Evolutionary conservation across 2,329 filamentous ascomycete genomes (phyloP), one percentile per base, ranked within the genome.

Genomic region (Pseudopithomyces maydicus): DNA sequence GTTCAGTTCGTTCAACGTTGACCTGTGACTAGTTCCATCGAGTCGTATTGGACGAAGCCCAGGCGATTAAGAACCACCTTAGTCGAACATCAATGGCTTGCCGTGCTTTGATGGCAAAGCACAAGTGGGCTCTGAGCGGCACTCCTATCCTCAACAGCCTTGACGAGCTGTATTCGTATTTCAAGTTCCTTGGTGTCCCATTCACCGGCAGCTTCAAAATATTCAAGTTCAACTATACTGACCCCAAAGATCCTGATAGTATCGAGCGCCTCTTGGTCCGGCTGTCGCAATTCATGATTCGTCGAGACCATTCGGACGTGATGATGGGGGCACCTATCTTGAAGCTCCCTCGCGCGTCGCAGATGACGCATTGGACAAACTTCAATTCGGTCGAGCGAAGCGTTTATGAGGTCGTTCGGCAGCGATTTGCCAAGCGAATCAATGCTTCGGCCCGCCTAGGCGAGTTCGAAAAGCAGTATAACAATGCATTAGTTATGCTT

Each of bases 41-140:
- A 1, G 57, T 88, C 3, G 78, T 87, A 1, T 71, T 87, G 0
- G 85, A 88, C 44, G 85, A 88, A 62, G 84, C 80, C 0, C 84
- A 87, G 48, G 63, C 63, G 0, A 85, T 88, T 57, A 86, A 86
- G 58, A 86, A 85, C 29, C 70, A 78, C 6, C 54, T 54, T 0
- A 63, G 68, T 1, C 68, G 72, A 3, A 82, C 79, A 0, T 79
- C 77, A 0, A 67, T 81, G 35, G 81, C 81, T 3, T 82, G 79
- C 57, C 76, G 78, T 2, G 75, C 69, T 1, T 58, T 82, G 2
- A 72, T 72, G 47, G 74, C 75, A 0, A 48, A 67, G 0, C 73
- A 79, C 56, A 69, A 71, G 22, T 81, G 79, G 79, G 75, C 77
- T 1, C 61, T 81, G 6, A 77, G 74, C 15, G 80, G 78, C 1